Percentiles rank a stretch among this genome's conserved stretches.
Conservation (phyloP, 2,329 filamentous ascomycete species). For the Colletotrichum aenigma region DNA sequence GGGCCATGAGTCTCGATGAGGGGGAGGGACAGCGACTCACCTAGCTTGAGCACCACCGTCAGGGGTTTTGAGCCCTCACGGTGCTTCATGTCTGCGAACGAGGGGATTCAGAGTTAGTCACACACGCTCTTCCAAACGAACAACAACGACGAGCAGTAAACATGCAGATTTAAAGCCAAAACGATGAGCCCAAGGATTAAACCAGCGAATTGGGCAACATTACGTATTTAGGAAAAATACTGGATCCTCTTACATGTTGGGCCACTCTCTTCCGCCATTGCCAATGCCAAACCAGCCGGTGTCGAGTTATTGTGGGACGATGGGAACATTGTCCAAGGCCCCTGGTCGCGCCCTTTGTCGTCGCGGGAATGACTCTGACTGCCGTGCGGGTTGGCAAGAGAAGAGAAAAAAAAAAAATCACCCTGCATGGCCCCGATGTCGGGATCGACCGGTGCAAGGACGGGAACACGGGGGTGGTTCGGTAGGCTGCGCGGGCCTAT, state of each 20-base stretch:
- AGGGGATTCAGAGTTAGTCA: conserved; percentile 10
- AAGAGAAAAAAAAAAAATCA: background rate
- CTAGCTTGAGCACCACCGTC: conserved; percentile 86
- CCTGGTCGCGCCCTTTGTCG: conserved; percentile 19
- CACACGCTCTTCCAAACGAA: background rate
- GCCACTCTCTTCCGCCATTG: conserved; percentile 21
- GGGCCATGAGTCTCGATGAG: background rate
- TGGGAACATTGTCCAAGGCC: background rate
- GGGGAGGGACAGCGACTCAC: conserved; percentile 51
- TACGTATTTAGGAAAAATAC: conserved; percentile 11
- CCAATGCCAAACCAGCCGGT: conserved; percentile 10
- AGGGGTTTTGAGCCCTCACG: conserved; percentile 59
- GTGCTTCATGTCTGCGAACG: conserved; percentile 61
- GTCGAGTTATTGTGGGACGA: conserved; percentile 17
- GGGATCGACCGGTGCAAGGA: conserved; percentile 18
- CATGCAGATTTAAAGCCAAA: background rate
- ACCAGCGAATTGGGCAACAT: background rate
- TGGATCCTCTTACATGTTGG: conserved; percentile 22
- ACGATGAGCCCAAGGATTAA: background rate
- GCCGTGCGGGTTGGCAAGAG: background rate
- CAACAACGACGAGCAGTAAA: background rate
- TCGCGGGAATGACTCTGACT: background rate
- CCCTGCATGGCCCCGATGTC: conserved; percentile 13
- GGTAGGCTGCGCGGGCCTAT: background rate
- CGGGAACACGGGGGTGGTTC: conserved; percentile 3